Evolutionary conservation across 176 grass and related monocot genomes (phyloP).

Genomic region (Dactylis glomerata): DNA sequence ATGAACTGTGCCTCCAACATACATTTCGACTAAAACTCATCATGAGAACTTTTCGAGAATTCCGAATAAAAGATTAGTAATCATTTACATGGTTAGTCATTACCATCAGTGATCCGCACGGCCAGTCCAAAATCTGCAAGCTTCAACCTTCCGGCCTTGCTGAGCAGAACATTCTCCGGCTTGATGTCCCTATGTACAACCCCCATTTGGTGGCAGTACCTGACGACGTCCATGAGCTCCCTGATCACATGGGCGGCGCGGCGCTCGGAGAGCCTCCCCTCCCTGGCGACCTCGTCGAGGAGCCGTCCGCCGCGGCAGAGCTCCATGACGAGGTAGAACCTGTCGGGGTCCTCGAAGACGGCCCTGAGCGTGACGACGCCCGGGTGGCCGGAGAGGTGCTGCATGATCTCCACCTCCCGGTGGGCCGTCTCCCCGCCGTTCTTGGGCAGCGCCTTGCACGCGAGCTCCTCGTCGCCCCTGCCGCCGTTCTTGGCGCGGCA

Average conservation of each 20-base stretch:
- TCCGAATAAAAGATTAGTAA: background rate
- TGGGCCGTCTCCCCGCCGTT: slow-evolving; percentile 94
- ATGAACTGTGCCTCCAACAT: too few species aligned
- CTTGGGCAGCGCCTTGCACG: slow-evolving; percentile 78
- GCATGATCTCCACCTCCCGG: slow-evolving; percentile 99
- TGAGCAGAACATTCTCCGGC: slow-evolving; percentile 90
- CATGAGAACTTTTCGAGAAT: background rate
- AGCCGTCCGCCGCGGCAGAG: slow-evolving; percentile 67
- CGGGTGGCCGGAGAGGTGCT: slow-evolving; percentile 90
- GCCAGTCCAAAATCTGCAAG: slow-evolving; percentile 90
- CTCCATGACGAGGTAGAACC: slow-evolving; percentile 92
- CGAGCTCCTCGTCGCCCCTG: slow-evolving; percentile 44
- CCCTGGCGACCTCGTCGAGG: slow-evolving; percentile 58
- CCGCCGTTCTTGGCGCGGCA: slow-evolving; percentile 56
- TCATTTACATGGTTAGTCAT: background rate
- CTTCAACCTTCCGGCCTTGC: slow-evolving; percentile 56
- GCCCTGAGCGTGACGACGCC: slow-evolving; percentile 84
- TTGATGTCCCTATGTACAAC: slow-evolving; percentile 97
- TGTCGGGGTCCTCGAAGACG: slow-evolving; percentile 77
- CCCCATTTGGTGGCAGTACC: slow-evolving; percentile 95
- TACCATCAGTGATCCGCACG: slow-evolving; percentile 75
- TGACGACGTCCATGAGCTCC: slow-evolving; percentile 68
- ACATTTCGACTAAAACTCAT: background rate
- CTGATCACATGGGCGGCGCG: slow-evolving; percentile 55
- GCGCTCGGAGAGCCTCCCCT: slow-evolving; percentile 61